phyloP scores from a whole-genome alignment of 345 rosid genomes.

The Atalantia buxifolia region DNA sequence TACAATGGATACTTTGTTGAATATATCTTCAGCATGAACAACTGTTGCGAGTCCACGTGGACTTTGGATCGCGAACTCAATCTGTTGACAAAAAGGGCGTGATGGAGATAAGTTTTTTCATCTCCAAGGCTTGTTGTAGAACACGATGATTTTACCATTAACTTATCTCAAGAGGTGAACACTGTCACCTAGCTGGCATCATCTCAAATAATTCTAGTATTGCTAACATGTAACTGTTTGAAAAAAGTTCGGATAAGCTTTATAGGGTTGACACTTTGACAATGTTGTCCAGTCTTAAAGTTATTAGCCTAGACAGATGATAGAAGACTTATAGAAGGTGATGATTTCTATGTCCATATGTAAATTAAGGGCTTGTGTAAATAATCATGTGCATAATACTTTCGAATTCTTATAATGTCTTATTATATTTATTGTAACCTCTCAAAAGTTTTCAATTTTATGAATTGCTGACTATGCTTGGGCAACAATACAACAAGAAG shows the following conservation, averaged over 20 bases:
- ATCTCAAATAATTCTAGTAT: neutral
- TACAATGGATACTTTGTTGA: constrained; percentile 76
- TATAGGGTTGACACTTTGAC: neutral
- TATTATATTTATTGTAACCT: neutral
- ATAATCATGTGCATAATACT: neutral
- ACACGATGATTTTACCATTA: neutral
- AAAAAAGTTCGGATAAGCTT: neutral
- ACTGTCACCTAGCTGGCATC: neutral
- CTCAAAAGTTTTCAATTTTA: neutral
- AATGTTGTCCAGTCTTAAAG: neutral
- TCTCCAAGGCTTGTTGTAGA: neutral
- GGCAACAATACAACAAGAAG: neutral
- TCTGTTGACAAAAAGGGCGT: constrained; percentile 31
- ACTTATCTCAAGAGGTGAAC: neutral
- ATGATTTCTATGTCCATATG: neutral
- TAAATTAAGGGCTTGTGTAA: neutral
- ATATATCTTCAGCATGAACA: constrained; percentile 50
- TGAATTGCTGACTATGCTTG: neutral
- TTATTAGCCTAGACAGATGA: neutral
- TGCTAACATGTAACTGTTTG: neutral
- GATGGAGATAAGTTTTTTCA: neutral
- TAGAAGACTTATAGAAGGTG: neutral
- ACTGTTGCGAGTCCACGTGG: constrained; percentile 57
- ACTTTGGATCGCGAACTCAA: constrained; percentile 67
- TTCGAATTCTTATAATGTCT: neutral